phyloP scores from a whole-genome alignment of 2,329 filamentous ascomycete species.

The Talaromyces sp. region DNA sequence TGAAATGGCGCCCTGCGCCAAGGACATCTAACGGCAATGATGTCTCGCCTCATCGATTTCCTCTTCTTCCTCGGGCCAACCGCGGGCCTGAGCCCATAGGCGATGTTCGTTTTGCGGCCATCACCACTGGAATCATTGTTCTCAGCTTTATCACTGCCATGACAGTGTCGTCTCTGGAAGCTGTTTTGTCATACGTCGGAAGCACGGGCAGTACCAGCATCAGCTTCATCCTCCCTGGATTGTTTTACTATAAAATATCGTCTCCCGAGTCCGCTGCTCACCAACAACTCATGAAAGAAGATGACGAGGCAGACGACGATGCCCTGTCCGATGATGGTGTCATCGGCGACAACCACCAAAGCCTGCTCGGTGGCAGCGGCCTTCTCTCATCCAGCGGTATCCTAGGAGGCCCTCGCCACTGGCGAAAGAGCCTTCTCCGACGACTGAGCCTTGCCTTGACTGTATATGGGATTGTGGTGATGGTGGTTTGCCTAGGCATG shows the following conservation, averaged over 20 bases:
- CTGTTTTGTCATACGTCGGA: slow-evolving; percentile 90
- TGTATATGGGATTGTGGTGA: slow-evolving; percentile 79
- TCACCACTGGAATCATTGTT: slow-evolving; percentile 81
- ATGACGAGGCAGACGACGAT: slow-evolving; percentile 61
- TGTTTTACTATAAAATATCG: slow-evolving; percentile 99
- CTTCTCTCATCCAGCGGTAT: slow-evolving; percentile 51
- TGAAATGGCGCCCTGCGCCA: slow-evolving; percentile 72
- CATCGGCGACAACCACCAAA: slow-evolving; percentile 25
- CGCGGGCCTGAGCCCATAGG: slow-evolving; percentile 61
- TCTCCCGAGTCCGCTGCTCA: slow-evolving; percentile 81
- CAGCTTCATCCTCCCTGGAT: slow-evolving; percentile 88
- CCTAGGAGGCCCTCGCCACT: slow-evolving; percentile 60
- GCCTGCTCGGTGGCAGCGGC: slow-evolving; percentile 32
- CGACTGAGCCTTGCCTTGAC: slow-evolving; percentile 69
- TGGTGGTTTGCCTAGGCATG: slow-evolving; percentile 79
- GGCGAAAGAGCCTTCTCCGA: slow-evolving; percentile 59
- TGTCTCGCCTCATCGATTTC: slow-evolving; percentile 38
- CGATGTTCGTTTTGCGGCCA: slow-evolving; percentile 79
- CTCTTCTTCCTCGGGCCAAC: slow-evolving; percentile 32
- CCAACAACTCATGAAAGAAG: slow-evolving; percentile 81
- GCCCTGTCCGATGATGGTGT: slow-evolving; percentile 35
- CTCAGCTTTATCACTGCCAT: slow-evolving; percentile 83
- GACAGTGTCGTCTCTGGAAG: slow-evolving; percentile 82
- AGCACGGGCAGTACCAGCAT: slow-evolving; percentile 93
- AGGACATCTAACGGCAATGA: slow-evolving; percentile 32